These are phyloP conservation scores for Pezicula carpinea DNA, from an alignment of 2,329 filamentous ascomycete species.

Conservation along the genomic window DNA sequence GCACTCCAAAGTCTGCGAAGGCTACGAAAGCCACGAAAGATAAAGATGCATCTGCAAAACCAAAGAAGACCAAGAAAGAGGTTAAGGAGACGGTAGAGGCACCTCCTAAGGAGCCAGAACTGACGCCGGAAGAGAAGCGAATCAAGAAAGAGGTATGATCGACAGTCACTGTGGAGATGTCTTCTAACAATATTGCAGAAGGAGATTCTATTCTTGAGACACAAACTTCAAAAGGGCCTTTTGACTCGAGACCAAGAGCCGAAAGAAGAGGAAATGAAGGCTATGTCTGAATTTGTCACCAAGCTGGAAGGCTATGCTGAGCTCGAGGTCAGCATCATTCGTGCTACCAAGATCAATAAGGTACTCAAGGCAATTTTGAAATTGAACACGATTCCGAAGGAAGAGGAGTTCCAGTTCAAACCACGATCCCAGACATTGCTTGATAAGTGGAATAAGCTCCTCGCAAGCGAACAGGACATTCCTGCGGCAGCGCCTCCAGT, in stretches of 20 bases:
- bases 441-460: slow-evolving; percentile 82
- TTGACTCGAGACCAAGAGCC: slow-evolving; percentile 78
- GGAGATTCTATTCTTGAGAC: slow-evolving; percentile 86
- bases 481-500: slow-evolving; percentile 25
- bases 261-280: slow-evolving; percentile 78
- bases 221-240: slow-evolving; percentile 93
- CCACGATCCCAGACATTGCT: slow-evolving; percentile 73
- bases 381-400: slow-evolving; percentile 72
- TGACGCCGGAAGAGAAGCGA: slow-evolving; percentile 53
- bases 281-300: slow-evolving; percentile 70
- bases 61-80: slow-evolving; percentile 47
- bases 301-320: slow-evolving; percentile 79
- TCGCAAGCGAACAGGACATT: slow-evolving; percentile 54
- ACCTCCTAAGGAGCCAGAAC: slow-evolving; percentile 49
- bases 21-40: slow-evolving; percentile 13
- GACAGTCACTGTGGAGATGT: not conserved
- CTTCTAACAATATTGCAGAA: slow-evolving; percentile 45
- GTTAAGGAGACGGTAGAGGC: slow-evolving; percentile 51
- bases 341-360: slow-evolving; percentile 95
- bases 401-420: slow-evolving; percentile 88
- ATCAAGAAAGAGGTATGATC: slow-evolving; percentile 52
- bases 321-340: slow-evolving; percentile 84
- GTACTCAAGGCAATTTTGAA: slow-evolving; percentile 93
- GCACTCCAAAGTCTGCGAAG: slow-evolving; percentile 30
- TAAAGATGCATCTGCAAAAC: slow-evolving; percentile 34